Conservation (phyloP, 306 rosid genomes). For the Vigna mungo region DNA sequence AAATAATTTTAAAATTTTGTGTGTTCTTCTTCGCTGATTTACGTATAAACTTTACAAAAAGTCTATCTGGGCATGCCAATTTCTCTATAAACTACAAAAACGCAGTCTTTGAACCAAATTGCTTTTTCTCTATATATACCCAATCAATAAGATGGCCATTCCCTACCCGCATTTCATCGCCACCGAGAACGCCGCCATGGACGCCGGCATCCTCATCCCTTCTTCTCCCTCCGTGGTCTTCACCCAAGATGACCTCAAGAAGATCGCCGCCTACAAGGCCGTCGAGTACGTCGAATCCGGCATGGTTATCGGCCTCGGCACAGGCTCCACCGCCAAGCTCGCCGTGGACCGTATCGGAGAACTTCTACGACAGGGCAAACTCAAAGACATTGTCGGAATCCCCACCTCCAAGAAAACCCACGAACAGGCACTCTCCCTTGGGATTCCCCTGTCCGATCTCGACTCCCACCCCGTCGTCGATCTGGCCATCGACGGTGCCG, state of each 20-base stretch:
- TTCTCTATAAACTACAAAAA: neutral
- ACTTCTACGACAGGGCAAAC: constrained; percentile 72
- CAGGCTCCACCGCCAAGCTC: constrained; percentile 88
- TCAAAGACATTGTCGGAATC: constrained; percentile 69
- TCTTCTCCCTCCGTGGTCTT: constrained; percentile 51
- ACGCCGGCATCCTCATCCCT: constrained; percentile 55
- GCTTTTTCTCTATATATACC: constrained; percentile 9
- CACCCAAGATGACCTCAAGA: constrained; percentile 85
- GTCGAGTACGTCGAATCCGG: constrained; percentile 86
- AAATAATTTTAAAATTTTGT: too few species aligned
- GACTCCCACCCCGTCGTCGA: constrained; percentile 74
- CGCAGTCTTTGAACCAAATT: neutral
- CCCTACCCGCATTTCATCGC: constrained; percentile 62
- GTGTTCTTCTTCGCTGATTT: too few species aligned
- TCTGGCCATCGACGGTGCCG: constrained; percentile 93
- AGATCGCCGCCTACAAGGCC: constrained; percentile 90
- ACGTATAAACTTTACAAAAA: too few species aligned
- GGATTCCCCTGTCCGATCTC: constrained; percentile 85
- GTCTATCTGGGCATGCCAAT: constrained; percentile 42
- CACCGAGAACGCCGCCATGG: constrained; percentile 66
- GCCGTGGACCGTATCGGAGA: constrained; percentile 85
- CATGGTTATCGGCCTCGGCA: constrained; percentile 90
- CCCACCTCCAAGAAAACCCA: constrained; percentile 84
- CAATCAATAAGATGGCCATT: constrained; percentile 53
- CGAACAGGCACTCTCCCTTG: constrained; percentile 72